These are phyloP conservation scores for Melanomma pulvis-pyrius DNA, from an alignment of 495 filamentous ascomycete species.

Conservation along the genomic window DNA sequence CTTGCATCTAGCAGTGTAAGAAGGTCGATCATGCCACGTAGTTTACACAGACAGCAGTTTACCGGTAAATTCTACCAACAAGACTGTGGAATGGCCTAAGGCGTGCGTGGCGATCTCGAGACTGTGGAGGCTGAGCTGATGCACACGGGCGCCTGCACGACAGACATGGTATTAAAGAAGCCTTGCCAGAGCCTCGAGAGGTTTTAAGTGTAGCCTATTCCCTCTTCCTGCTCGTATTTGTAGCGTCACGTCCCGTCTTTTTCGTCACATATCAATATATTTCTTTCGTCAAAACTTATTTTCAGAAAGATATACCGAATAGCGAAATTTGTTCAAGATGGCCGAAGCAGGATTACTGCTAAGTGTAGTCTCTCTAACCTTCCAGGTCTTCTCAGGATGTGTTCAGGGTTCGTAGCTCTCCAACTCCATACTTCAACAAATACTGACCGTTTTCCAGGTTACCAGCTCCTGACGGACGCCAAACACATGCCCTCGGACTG, in stretches of 20 bases:
- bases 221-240: constrained; percentile 1
- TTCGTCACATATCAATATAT: not conserved
- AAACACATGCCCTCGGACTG: constrained; percentile 40
- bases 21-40: not conserved
- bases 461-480: constrained; percentile 41
- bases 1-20: not conserved
- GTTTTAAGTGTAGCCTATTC: constrained; percentile 14
- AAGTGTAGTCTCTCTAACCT: constrained; percentile 36
- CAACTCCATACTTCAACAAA: not conserved
- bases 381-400: constrained; percentile 42
- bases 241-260: not conserved
- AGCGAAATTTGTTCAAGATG: constrained; percentile 5
- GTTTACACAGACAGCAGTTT: not conserved
- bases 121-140: constrained; percentile 27
- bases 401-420: constrained; percentile 28
- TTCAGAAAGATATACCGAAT: not conserved
- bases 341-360: constrained; percentile 16
- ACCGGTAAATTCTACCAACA: constrained; percentile 6
- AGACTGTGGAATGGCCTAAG: constrained; percentile 9
- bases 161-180: constrained; percentile 5
- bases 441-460: constrained; percentile 27
- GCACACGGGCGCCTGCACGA: constrained; percentile 7
- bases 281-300: not conserved
- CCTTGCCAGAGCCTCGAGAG: constrained; percentile 17
- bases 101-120: constrained; percentile 16